These are phyloP conservation scores for Cyberlindnera euphorbiae DNA, from an alignment of 805 yeast species.

Conservation along the genomic window DNA sequence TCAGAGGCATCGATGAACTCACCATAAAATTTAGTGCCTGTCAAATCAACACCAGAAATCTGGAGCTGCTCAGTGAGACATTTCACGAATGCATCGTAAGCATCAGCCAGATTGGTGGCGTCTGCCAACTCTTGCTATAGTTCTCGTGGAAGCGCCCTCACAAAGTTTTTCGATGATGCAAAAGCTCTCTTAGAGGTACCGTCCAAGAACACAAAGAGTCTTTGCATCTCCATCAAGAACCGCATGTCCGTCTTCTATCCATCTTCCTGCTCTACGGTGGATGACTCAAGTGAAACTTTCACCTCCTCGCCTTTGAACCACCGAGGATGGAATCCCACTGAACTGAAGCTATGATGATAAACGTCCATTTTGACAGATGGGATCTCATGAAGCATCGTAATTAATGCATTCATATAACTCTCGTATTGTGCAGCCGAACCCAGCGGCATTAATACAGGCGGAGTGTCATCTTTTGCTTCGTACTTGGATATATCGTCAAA, in stretches of 20 bases:
- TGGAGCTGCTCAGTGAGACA: constrained; percentile 9
- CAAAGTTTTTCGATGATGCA: constrained; percentile 32
- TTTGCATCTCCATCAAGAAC: constrained; percentile 34
- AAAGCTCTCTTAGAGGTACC: constrained; percentile 33
- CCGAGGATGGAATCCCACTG: constrained; percentile 32
- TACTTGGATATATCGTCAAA: constrained; percentile 30
- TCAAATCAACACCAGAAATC: constrained; percentile 1
- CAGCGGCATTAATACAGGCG: constrained; percentile 34
- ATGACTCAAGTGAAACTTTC: constrained; percentile 7
- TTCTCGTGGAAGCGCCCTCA: constrained; percentile 27
- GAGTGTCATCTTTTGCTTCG: constrained; percentile 19
- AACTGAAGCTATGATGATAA: constrained; percentile 27
- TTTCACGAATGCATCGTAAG: constrained; percentile 18
- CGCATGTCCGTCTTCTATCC: constrained; percentile 24
- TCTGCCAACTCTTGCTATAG: constrained; percentile 10
- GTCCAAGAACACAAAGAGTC: constrained; percentile 34
- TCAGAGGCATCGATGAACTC: constrained; percentile 1
- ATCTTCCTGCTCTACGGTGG: constrained; percentile 15
- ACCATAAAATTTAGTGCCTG: constrained; percentile 8
- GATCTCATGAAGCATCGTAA: constrained; percentile 35
- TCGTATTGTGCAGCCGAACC: constrained; percentile 31
- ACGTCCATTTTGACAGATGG: constrained; percentile 30
- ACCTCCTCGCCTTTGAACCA: constrained; percentile 35
- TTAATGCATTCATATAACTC: constrained; percentile 37
- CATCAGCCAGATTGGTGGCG: constrained; percentile 17